phyloP scores from a whole-genome alignment of 176 grass and related monocot genomes.

The Olyra latifolia region DNA sequence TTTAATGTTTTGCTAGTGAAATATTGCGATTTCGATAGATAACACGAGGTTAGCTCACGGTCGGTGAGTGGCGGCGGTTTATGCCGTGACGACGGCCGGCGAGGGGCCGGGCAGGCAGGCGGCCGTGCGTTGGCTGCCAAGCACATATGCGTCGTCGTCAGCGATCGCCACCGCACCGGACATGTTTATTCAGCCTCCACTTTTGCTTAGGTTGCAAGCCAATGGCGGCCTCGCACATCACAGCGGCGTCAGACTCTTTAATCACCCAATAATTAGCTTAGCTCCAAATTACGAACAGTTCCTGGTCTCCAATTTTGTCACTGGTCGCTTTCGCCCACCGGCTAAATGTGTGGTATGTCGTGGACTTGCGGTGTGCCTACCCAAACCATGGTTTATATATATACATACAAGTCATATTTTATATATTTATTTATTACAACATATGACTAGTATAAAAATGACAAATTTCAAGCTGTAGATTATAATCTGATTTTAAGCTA shows the following conservation, averaged over 20 bases:
- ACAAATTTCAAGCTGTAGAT: too few relatives aligned
- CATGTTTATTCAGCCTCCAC: slow-evolving; percentile 21
- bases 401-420: too few relatives aligned
- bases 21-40: too few relatives aligned
- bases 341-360: neutral
- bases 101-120: neutral
- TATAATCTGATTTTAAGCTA: too few relatives aligned
- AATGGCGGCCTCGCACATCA: slow-evolving; percentile 31
- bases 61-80: slow-evolving; percentile 18
- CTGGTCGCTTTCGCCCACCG: slow-evolving; percentile 31
- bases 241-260: slow-evolving; percentile 5
- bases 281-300: slow-evolving; percentile 16
- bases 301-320: slow-evolving; percentile 37
- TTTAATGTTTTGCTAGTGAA: too few relatives aligned
- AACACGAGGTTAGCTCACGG: neutral
- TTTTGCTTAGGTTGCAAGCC: slow-evolving; percentile 22
- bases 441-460: too few relatives aligned
- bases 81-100: slow-evolving; percentile 24
- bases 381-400: too few relatives aligned
- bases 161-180: too few relatives aligned
- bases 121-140: slow-evolving; percentile 10
- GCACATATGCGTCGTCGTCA: neutral
- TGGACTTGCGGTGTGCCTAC: neutral
- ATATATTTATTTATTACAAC: too few relatives aligned
- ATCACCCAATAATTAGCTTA: slow-evolving; percentile 15